Base-by-base conservation (phyloP, 768 basidiomycete species). In the Macrolepiota albuminosa region DNA sequence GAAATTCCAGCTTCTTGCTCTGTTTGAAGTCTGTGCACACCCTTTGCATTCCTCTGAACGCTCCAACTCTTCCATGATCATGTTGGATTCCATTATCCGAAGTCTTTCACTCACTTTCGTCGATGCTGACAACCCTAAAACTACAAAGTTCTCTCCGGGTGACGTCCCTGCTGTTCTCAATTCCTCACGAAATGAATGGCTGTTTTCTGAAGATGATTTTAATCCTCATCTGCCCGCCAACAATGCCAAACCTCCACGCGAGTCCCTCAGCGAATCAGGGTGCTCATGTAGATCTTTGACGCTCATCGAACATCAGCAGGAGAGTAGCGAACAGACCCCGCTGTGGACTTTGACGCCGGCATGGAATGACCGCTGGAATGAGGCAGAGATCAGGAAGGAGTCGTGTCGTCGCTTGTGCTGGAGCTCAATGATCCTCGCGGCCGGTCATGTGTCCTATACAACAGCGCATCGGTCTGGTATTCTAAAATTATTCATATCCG, bases 11-110 rank as follows among this genome's bases (percentile, higher is more conserved):
- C 70, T 92, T 39, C 71, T 91, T 43, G 81, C 89, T 11, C 72
- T 89, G 62, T 91, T 91, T 62, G 88, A 91, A 68, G 72, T 89
- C 58, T 88, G 84, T 61, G 80, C 85, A 0, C 87, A 91, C 69
- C 89, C 88, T 11, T 65, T 75, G 48, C 82, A 88, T 68, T 80
- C 83, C 0, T 71, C 73, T 2, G 72, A 77, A 50, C 81, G 89
- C 49, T 77, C 81, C 50, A 72, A 75, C 16, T 87, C 87, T 29
- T 74, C 86, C 11, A 71, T 90, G 72, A 58, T 79, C 52, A 77
- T 84, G 69, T 79, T 91, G 26, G 91, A 91, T 68, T 81, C 81
- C 4, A 81, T 91, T 54, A 84, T 92, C 53, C 85, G 83, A 57
- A 75, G 78, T 37, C 76, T 89, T 6, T 78, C 80, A 10, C 71